Conservation (phyloP, 1,284 basidiomycete species). For the Phylloboletellus chloephorus region DNA sequence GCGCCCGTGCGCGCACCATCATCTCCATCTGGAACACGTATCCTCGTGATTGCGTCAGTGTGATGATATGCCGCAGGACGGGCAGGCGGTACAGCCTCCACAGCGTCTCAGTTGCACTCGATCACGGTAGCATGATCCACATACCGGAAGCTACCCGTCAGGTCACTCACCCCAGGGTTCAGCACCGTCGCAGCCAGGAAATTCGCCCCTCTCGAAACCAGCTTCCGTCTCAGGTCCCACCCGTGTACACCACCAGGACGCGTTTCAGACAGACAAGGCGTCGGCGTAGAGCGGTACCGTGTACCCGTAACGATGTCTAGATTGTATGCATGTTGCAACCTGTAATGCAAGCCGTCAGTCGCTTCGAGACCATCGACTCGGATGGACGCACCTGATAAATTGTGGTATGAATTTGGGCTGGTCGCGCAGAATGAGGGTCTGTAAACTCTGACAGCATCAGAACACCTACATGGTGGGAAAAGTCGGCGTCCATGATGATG, state of each 20-base stretch:
- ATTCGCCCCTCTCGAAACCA: constrained; percentile 83
- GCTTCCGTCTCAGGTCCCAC: constrained; percentile 84
- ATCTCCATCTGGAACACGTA: constrained; percentile 99
- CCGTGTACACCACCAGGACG: constrained; percentile 80
- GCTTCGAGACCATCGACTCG: background rate
- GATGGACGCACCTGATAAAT: constrained; percentile 61
- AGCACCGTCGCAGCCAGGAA: constrained; percentile 80
- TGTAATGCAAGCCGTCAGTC: constrained; percentile 27
- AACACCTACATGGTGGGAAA: constrained; percentile 80
- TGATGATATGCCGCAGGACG: constrained; percentile 78
- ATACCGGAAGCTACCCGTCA: constrained; percentile 84
- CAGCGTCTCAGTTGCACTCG: constrained; percentile 1
- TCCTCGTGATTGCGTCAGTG: constrained; percentile 77
- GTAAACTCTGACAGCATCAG: background rate
- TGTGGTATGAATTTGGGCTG: constrained; percentile 89
- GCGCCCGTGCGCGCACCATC: constrained; percentile 81
- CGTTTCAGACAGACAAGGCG: constrained; percentile 46
- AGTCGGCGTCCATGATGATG: constrained; percentile 96
- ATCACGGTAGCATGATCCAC: constrained; percentile 16
- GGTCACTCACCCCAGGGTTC: constrained; percentile 78
- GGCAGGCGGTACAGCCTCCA: constrained; percentile 70
- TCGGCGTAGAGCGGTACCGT: constrained; percentile 66
- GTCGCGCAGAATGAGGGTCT: constrained; percentile 9
- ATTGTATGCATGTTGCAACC: constrained; percentile 74
- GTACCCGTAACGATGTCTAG: constrained; percentile 89